These are phyloP conservation scores for Spongispora temasekensis DNA, from an alignment of 1,284 basidiomycete species.

Conservation along the genomic window DNA sequence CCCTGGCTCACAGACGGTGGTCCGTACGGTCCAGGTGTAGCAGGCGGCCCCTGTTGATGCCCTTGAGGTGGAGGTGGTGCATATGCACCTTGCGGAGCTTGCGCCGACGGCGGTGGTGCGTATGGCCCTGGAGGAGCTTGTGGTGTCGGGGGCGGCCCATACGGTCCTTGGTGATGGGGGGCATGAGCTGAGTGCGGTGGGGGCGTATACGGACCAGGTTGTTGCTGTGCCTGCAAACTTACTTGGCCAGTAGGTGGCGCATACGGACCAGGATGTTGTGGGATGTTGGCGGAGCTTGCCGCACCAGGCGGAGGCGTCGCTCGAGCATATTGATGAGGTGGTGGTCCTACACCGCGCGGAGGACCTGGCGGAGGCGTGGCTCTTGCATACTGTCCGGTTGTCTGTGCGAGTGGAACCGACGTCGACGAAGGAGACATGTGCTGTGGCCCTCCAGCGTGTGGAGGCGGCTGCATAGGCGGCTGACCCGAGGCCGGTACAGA, in stretches of 20 bases:
- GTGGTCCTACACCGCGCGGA: conserved; percentile 34
- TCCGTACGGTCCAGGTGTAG: conserved; percentile 14
- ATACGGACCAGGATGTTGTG: conserved; percentile 33
- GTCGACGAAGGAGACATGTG: conserved; percentile 42
- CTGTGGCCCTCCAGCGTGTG: conserved; percentile 44
- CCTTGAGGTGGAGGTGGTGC: conserved; percentile 19
- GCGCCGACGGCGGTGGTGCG: conserved; percentile 27
- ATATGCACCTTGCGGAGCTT: conserved; percentile 16
- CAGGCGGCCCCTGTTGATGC: conserved; percentile 14
- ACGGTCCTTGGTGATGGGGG: conserved; percentile 14
- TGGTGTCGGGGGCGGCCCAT: conserved; percentile 17
- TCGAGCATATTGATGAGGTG: conserved; percentile 38
- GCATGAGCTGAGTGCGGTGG: conserved; percentile 26
- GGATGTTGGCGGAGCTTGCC: conserved; percentile 29
- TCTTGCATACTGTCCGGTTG: conserved; percentile 36
- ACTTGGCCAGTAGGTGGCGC: conserved; percentile 30
- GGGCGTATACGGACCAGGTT: conserved; percentile 39
- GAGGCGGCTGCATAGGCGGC: conserved; percentile 37
- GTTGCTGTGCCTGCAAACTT: conserved; percentile 30
- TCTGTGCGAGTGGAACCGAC: conserved; percentile 31
- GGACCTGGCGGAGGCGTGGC: conserved; percentile 43
- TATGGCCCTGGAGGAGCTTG: conserved; percentile 32
- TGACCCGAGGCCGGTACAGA: conserved; percentile 43
- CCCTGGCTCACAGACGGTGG: conserved; percentile 21
- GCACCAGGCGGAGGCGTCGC: conserved; percentile 45